Base-by-base conservation (phyloP, 2,329 filamentous ascomycete species). In the Magnaporthales sp. region DNA sequence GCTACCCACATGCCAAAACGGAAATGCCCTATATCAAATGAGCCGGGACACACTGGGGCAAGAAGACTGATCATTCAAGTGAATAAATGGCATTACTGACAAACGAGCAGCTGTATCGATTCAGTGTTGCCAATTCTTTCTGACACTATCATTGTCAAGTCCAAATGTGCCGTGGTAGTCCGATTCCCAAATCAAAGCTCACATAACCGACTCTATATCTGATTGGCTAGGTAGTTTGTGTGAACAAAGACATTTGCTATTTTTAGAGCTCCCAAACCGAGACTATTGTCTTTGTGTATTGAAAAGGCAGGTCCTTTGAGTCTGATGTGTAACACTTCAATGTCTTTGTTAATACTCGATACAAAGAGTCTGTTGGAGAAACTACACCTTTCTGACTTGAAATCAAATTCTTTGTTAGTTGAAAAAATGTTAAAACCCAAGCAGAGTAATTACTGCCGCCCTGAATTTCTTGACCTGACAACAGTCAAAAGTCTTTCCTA, bases 331-430 rank as follows among this genome's bases (percentile, higher is more conserved):
- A 27, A 4, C n/a, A 51, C 38, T 51, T 15, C 13, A 51, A 51
- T 51, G 13, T 58, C 54, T 58, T 58, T 60, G 9, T 60, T 51
- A 11, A 15, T 51, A 51, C 11, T n/a, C n/a, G n/a, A n/a, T 38
- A n/a, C 2, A 46, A 46, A 46, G 38, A n/a, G 1, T n/a, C 15
- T 5, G 9, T 46, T 46, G 2, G 7, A 3, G 1, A 46, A n/a
- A 6, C 4, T 3, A n/a, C n/a, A n/a, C 6, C 1, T 4, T n/a
- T n/a, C 4, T 19, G 5, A n/a, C 15, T 46, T 19, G 1, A n/a
- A 46, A 46, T 7, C 19, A 46, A n/a, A 7, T 46, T 46, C 38
- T 46, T 46, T 46, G 38, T 46, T 19, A 13, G 3, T 1, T 5
- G 38, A 38, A 15, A 15, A 7, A 46, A 46, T 46, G n/a, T n/a